Conservation (phyloP, 257 asterid genomes). For the Penstemon eatonii region DNA sequence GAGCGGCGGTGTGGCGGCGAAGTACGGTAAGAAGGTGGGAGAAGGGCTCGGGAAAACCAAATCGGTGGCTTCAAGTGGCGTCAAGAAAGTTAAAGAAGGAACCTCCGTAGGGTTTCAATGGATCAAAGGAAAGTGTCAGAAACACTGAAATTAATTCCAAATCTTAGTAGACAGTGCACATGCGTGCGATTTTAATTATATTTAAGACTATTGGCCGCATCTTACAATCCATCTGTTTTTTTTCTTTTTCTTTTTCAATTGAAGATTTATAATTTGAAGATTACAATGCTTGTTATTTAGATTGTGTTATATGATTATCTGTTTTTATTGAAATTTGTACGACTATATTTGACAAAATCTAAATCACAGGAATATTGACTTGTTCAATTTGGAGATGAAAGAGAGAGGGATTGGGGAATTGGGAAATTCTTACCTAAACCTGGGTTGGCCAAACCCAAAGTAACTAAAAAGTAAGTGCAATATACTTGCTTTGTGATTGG, state of each 20-base stretch:
- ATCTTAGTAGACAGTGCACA: too few relatives aligned
- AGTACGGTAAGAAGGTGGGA: conserved; percentile 52
- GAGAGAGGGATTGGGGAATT: too few relatives aligned
- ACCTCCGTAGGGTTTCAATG: conserved; percentile 58
- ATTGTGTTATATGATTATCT: background rate
- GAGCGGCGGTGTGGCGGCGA: conserved; percentile 41
- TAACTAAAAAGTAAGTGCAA: too few relatives aligned
- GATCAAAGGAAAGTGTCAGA: conserved; percentile 72
- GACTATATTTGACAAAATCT: too few relatives aligned
- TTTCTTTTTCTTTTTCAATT: background rate
- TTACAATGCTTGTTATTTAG: background rate
- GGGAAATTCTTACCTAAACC: too few relatives aligned
- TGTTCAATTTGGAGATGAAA: too few relatives aligned
- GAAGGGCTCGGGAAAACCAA: conserved; percentile 60
- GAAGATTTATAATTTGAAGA: background rate
- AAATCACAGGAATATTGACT: too few relatives aligned
- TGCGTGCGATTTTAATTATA: too few relatives aligned
- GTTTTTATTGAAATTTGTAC: too few relatives aligned
- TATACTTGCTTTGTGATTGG: too few relatives aligned
- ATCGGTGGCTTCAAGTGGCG: conserved; percentile 60
- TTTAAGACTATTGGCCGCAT: background rate
- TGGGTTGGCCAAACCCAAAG: too few relatives aligned
- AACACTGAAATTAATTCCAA: conserved; percentile 8
- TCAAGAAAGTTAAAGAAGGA: conserved; percentile 70
- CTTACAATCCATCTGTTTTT: background rate